Base-by-base conservation (phyloP, 345 rosid species). In the Rhizophora apiculata region DNA sequence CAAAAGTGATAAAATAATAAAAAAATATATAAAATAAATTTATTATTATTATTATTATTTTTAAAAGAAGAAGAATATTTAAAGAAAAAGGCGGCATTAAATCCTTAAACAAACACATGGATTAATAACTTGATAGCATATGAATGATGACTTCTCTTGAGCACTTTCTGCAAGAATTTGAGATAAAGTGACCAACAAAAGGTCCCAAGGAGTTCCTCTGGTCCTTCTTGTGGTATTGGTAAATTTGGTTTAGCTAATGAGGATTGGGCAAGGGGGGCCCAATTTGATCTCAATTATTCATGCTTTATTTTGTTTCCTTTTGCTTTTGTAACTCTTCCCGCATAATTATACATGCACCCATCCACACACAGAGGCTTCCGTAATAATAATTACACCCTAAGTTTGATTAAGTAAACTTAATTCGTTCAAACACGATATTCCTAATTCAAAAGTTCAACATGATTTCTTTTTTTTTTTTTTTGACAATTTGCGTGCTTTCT, bases 151-250 rank as follows among this genome's bases (percentile, higher is more conserved):
- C 20, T 31, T 51, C 24, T 8, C 31, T 2, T 9, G 22, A 36
- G 49, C 13, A 13, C 22, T 55, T 15, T 27, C 34, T 29, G 36
- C 39, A 56, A 32, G 22, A 24, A 8, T 32, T 27, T 18, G 29
- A 22, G 29, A 62, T 37, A 27, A 70, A 63, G 68, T 24, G 62
- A 68, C 46, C 3, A 27, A 36, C 74, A 62, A 10, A 11, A 15
- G 36, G 73, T 52, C 20, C 62, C 67, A 5, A 6, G n/a, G 10
- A 49, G 6, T 22, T n/a, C 20, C 58, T 21, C 74, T 22, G 13
- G 2, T 26, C 9, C 31, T 16, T 49, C 63, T 48, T 60, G 21
- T 36, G 54, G 30, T 62, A 19, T 54, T 37, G 46, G 68, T 10
- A 39, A 39, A 30, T 37, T 54, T 53, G 62, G 54, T 21, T 6